A percentile compares a stretch with the other conserved stretches of the same genome.
phyloP scores from a whole-genome alignment of 495 filamentous ascomycete species.

The Cercophora scortea region DNA sequence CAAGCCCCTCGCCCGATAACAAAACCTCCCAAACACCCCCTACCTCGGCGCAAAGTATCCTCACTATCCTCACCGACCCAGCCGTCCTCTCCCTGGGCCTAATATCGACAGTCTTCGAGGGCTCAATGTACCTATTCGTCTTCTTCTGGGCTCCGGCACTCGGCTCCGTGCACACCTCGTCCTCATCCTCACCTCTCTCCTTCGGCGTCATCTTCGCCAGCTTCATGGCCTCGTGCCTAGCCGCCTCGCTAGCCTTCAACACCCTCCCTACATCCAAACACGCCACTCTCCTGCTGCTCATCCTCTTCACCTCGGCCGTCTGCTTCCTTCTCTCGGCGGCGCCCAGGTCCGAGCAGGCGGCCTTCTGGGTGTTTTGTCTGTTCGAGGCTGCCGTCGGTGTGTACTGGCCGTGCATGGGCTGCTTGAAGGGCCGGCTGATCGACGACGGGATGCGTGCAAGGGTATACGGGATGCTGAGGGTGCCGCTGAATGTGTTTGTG shows the following conservation, averaged over 20 bases:
- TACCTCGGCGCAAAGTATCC: conserved; percentile 2
- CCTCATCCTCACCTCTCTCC: conserved; percentile 27
- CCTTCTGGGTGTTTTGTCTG: conserved; percentile 46
- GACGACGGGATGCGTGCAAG: conserved; percentile 42
- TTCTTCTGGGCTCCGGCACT: conserved; percentile 50
- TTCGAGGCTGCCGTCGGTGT: conserved; percentile 47
- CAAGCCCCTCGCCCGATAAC: conserved; percentile 4
- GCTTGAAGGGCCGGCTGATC: conserved; percentile 40
- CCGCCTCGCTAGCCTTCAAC: conserved; percentile 38
- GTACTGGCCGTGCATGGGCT: conserved; percentile 46
- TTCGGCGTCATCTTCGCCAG: conserved; percentile 50
- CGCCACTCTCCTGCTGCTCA: conserved; percentile 27
- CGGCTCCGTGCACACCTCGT: conserved; percentile 25
- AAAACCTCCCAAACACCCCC: neutral
- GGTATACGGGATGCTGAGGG: conserved; percentile 44
- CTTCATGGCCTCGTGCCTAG: conserved; percentile 50
- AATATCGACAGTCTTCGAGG: conserved; percentile 46
- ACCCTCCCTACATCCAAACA: conserved; percentile 19
- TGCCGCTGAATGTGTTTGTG: conserved; percentile 49
- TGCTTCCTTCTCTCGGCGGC: conserved; percentile 33
- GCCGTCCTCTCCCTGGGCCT: conserved; percentile 37
- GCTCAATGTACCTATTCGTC: conserved; percentile 53
- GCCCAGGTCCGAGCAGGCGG: conserved; percentile 30
- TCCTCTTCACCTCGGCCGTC: conserved; percentile 25
- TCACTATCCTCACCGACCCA: conserved; percentile 22